Base-by-base conservation (phyloP, 371 early-diverging fungal genomes). In the Syncephalastrum monosporum region DNA sequence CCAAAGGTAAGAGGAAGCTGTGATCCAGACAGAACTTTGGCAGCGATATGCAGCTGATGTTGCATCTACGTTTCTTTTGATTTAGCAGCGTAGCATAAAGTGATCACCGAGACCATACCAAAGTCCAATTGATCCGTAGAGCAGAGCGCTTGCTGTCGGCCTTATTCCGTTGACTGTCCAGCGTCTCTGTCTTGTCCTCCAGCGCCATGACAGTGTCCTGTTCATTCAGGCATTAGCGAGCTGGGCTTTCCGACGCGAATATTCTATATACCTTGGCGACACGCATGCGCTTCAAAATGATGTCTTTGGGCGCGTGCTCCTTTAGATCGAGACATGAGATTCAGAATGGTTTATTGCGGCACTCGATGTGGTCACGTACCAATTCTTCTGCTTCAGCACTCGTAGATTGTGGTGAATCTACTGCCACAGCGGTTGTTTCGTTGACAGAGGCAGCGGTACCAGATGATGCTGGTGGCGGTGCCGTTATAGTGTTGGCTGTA, bases 231-330 rank as follows among this genome's bases (percentile, higher is more conserved):
- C 10, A 55, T 45, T 24, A 55, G 17, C 14, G 46, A 8, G 7
- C 25, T 17, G 16, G 24, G 17, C 17, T 43, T 41, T 41, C 42
- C 15, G 13, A 10, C 10, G 19, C 4, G 14, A 10, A 16, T 42
- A 53, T 42, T 43, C 42, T 14, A 23, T 51, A 15, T 59, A 64
- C 64, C 38, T 64, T 64, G 8, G 56, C 59, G 17, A 44, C 33
- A 5, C 51, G 55, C 64, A 64, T 64, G 44, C 42, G 55, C 16
- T 51, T 50, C n/a, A 64, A 23, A 15, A 64, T 49, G n/a, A 42
- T 52, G 10, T 54, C 52, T 42, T 59, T 64, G 15, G 64, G 46
- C 27, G 50, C 43, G 3, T 27, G 29, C 12, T 55, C 56, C 10
- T 45, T 46, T 13, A 46, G 53, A 41, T 23, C 50, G 55, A 54